Conservation (phyloP, 2,329 filamentous ascomycete genomes). For the Claviceps humidiphila region DNA sequence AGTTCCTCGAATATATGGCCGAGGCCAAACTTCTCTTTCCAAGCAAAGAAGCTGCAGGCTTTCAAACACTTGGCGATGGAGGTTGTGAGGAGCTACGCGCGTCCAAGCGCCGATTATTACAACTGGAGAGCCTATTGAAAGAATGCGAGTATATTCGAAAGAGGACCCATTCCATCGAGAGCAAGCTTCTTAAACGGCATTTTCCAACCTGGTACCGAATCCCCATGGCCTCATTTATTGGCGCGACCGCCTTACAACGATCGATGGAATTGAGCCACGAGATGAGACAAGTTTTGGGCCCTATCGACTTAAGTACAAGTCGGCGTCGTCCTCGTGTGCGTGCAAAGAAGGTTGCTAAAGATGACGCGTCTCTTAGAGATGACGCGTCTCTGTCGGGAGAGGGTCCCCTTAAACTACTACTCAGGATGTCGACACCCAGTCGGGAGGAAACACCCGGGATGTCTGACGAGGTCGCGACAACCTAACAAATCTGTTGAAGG, state of each 20-base stretch:
- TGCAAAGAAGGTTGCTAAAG: too few species aligned
- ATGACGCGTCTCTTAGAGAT: too few species aligned
- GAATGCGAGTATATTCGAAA: conserved; percentile 18
- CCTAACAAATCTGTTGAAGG: background rate
- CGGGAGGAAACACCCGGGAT: background rate
- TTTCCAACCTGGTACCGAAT: conserved; percentile 16
- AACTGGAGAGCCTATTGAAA: conserved; percentile 21
- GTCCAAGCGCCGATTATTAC: conserved; percentile 16
- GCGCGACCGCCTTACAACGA: conserved; percentile 9
- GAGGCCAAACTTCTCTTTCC: conserved; percentile 7
- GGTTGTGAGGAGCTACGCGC: background rate
- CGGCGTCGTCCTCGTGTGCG: background rate
- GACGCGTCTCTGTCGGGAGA: background rate
- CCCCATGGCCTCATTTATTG: conserved; percentile 18
- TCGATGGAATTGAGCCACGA: conserved; percentile 14
- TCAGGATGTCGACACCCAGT: background rate
- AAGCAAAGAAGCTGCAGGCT: background rate
- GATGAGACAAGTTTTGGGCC: conserved; percentile 2
- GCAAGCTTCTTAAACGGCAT: conserved; percentile 20
- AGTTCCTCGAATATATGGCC: conserved; percentile 13
- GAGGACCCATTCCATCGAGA: conserved; percentile 20
- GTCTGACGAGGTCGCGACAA: background rate
- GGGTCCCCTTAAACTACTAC: background rate
- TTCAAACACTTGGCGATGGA: background rate
- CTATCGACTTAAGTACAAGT: conserved; percentile 4